Evolutionary conservation across 768 basidiomycete genomes (phyloP), one percentile per base, ranked within the genome.

Genomic region (Termitomyces sp.): DNA sequence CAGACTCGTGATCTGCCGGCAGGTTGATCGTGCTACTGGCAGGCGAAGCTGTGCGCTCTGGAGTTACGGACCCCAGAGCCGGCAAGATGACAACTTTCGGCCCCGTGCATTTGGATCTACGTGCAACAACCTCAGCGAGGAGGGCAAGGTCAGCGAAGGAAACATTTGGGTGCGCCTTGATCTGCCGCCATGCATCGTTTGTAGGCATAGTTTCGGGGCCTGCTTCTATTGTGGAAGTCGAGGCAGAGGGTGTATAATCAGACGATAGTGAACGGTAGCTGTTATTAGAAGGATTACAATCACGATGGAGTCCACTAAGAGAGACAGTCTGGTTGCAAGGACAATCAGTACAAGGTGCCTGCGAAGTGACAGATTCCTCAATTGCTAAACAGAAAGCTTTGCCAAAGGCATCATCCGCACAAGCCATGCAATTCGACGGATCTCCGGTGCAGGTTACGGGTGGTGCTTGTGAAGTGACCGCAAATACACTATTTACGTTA

Each of bases 131-230:
- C 56, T 93, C 92, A 3, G 94, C 94, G 48, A 96, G 83, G 57
- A 96, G 79, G 2, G 85, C 76, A 56, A 96, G 78, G 74, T 96
- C 92, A 14, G 91, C 85, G 70, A 94, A 94, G 36, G 87, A 84
- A 57, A 91, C 87, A 66, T 94, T 95, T 2, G 94, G 94, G 73
- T 96, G 94, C 11, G 86, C 84, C 74, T 94, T 94, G 63, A 96
- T 79, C 65, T 86, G 86, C 34, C 83, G 84, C 91, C 93, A 95
- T 8, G 92, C 92, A 59, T 87, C 86, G 69, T 88, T 88, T 59
- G 90, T 92, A 20, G 92, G 83, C 40, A 94, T 88, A 7, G 83
- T 86, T 57, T 87, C 85, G 29, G 73, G 59, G n/a, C 32, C 47
- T 67, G 57, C n/a, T 57, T 37, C 55, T 34, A 57, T 56, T 61